Evolutionary conservation across 768 basidiomycete genomes (phyloP), one percentile per base, ranked within the genome.

Genomic region (Leccinum aurantiacum): DNA sequence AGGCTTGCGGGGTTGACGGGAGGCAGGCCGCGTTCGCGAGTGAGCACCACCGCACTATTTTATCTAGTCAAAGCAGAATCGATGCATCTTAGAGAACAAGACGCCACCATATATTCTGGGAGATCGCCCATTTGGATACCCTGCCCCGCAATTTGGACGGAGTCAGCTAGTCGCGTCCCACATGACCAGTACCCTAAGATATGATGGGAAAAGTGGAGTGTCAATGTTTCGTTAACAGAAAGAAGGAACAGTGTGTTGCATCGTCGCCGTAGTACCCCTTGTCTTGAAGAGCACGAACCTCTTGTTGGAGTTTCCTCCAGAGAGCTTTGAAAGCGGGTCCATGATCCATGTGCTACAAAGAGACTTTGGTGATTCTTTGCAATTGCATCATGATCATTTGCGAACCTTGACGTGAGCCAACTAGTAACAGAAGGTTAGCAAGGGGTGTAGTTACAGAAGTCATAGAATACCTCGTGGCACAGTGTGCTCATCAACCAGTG

Each of bases 261-360:
- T 91, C 92, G 71, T 94, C 92, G 1, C 92, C 92, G 55, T 87
- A 92, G 68, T 94, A 93, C 27, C 88, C 91, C 71, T 78, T 83
- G 54, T 76, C 76, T 69, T 92, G 91, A n/a, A 93, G 78, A 25
- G 79, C 79, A 33, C 83, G 77, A 4, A 93, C 88, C 69, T 93
- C 89, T 29, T 73, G 74, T 29, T 81, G 76, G 15, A 94, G 81
- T 62, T 80, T 82, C 31, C 74, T 78, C 89, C 92, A 92, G 3
- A 92, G 78, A 11, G 82, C 78, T 75, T 92, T 91, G 70, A 94
- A 94, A 0, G 77, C 84, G 6, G 84, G 76, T 0, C 89, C 88
- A 65, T 94, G 92, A 64, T 93, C 80, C 89, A 88, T 88, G 71
- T 93, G 86, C 90, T 92, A 31, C 11, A 15, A 49, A 37, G 14